phyloP scores from a whole-genome alignment of 2,329 filamentous ascomycete species.

The Sporothrix dimorphospora region DNA sequence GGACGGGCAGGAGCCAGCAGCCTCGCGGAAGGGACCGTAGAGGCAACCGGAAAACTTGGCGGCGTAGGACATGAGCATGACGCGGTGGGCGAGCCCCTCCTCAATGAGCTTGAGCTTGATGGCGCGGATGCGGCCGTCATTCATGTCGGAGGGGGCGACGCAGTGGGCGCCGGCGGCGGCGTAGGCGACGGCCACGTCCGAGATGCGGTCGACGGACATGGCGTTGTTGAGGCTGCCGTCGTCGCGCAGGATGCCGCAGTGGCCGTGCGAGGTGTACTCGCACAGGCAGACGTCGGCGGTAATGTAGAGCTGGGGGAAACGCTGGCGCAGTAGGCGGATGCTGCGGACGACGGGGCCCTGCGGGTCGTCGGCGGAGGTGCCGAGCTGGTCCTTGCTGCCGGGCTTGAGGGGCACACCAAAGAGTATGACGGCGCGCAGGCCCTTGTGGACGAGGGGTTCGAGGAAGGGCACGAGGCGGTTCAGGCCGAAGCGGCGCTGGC shows the following conservation, averaged over 20 bases:
- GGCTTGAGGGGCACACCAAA: constrained; percentile 89
- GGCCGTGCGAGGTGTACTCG: constrained; percentile 97
- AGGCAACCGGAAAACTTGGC: constrained; percentile 97
- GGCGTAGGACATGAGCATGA: constrained; percentile 95
- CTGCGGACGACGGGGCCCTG: constrained; percentile 86
- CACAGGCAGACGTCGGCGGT: constrained; percentile 93
- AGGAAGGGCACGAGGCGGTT: constrained; percentile 86
- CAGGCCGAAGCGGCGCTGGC: constrained; percentile 84
- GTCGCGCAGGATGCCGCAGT: constrained; percentile 93
- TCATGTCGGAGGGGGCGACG: constrained; percentile 98
- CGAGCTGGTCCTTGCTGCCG: constrained; percentile 84
- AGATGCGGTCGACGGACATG: constrained; percentile 90
- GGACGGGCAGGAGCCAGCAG: constrained; percentile 84
- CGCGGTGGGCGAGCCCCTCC: constrained; percentile 86
- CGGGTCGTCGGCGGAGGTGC: constrained; percentile 90
- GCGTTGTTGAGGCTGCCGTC: constrained; percentile 93
- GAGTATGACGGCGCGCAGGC: constrained; percentile 88
- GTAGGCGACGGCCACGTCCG: constrained; percentile 96
- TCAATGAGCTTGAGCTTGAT: constrained; percentile 99
- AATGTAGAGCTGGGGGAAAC: constrained; percentile 90
- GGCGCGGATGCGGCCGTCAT: constrained; percentile 93
- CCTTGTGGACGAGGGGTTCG: constrained; percentile 83
- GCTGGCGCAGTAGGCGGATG: constrained; percentile 80
- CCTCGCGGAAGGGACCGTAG: constrained; percentile 96
- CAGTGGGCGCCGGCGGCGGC: constrained; percentile 95